Evolutionary conservation across 805 yeast genomes (phyloP).

Genomic region (Ogataea methylovora): DNA sequence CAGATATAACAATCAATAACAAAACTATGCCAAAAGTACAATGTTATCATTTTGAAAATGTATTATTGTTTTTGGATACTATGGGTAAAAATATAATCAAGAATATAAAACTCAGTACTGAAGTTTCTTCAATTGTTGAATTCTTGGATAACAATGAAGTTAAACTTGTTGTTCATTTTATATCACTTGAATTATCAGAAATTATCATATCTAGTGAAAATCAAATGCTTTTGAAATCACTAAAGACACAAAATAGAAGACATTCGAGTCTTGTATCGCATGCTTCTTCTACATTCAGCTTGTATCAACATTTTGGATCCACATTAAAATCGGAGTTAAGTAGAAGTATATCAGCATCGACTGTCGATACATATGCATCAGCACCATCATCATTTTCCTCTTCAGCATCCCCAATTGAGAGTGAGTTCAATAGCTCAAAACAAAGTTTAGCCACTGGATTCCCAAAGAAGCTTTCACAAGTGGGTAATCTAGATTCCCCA

Average conservation of each 20-base stretch:
- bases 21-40: slow-evolving; percentile 5
- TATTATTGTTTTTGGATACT: slow-evolving; percentile 11
- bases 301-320: no score
- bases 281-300: no score
- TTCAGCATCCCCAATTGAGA: no score
- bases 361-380: no score
- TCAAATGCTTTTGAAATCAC: slow-evolving; percentile 10
- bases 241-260: neutral
- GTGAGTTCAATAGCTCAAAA: no score
- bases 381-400: no score
- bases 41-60: slow-evolving; percentile 17
- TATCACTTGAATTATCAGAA: slow-evolving; percentile 17
- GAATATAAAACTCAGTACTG: slow-evolving; percentile 10
- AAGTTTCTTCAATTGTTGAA: slow-evolving; percentile 18
- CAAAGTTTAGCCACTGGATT: no score
- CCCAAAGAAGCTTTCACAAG: no score
- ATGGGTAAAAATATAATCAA: slow-evolving; percentile 12
- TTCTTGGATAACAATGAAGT: slow-evolving; percentile 7
- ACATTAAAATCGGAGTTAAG: no score
- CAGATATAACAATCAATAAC: slow-evolving; percentile 9
- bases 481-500: neutral
- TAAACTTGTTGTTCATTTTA: slow-evolving; percentile 13
- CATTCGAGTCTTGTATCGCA: no score
- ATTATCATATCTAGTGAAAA: slow-evolving; percentile 12
- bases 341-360: no score